Base-by-base conservation (phyloP, 768 basidiomycete species). In the Pleurotus cornucopiae region DNA sequence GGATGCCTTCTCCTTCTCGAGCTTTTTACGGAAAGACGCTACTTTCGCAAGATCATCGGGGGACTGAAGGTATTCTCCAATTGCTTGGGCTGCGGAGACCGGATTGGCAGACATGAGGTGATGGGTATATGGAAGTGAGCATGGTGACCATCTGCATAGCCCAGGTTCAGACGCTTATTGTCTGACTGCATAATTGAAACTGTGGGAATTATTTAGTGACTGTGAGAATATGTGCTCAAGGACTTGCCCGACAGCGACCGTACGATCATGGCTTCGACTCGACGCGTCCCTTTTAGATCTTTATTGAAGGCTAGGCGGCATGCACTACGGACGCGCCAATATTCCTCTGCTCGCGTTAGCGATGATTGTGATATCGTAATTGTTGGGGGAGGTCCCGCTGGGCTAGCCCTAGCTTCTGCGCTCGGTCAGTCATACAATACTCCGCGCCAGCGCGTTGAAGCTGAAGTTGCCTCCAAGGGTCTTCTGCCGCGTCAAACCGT, bases 1-100 rank as follows among this genome's bases (percentile, higher is more conserved):
- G 6, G 93, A 91, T 0, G 93, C 86, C 71, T 97, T 96, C 71
- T 98, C 96, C 71, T 98, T 98, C 71, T 94, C 88, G 44, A 98
- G 81, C 65, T 95, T 95, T 76, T 95, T 96, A 60, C 93, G 83
- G 66, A 92, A 93, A 0, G 92, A 83, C 1, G 83, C 79, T 34
- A 98, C 83, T 71, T 97, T 97, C 61, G 84, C 75, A 55, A 98
- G 88, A 72, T 97, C 95, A 64, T 96, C 94, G 1, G 94, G 94
- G 18, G 91, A 90, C 63, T 95, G 93, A 6, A 97, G 80, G 65
- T 93, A 88, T 73, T 96, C 94, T 57, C 91, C 89, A 48, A 93
- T 82, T 34, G 89, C 86, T 68, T 93, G 91, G 0, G 91, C 88
- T 20, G 91, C 88, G 54, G 89, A 89, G n/a, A 85, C 79, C 21